Percentiles rank a stretch among this genome's conserved stretches.
These are phyloP conservation scores for Cucurbita pepo DNA, from an alignment of 306 rosid genomes.

Conservation along the genomic window DNA sequence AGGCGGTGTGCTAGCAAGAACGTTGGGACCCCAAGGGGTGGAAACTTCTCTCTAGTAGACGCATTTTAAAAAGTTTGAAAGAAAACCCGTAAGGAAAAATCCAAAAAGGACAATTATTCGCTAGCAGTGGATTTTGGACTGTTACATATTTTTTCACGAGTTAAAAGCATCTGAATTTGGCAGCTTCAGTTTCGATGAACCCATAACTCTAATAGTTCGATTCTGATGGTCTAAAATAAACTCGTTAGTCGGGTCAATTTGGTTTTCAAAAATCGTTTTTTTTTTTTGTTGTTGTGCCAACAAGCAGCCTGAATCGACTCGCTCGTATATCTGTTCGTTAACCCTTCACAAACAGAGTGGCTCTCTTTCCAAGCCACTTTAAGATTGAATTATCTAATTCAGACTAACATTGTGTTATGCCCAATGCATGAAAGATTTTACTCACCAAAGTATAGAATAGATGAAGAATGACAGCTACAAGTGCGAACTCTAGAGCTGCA, in stretches of 20 bases:
- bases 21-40: too few species aligned
- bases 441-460: slow-evolving; percentile 62
- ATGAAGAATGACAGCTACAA: slow-evolving; percentile 65
- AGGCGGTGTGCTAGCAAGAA: too few species aligned
- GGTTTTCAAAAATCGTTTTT: background rate
- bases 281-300: background rate
- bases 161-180: background rate
- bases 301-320: background rate
- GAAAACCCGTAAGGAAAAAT: too few species aligned
- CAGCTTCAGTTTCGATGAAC: background rate
- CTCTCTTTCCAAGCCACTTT: background rate
- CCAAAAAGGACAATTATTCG: too few species aligned
- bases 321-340: background rate
- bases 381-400: background rate
- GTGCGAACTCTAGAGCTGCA: slow-evolving; percentile 93
- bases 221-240: background rate
- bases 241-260: background rate
- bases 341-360: background rate
- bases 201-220: background rate
- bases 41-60: too few species aligned
- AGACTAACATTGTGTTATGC: background rate
- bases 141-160: background rate
- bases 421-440: slow-evolving; percentile 1
- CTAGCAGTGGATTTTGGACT: too few species aligned
- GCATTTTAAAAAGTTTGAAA: too few species aligned